Evolutionary conservation across 1,284 basidiomycete species (phyloP).

Genomic region (Coniophora puteana): DNA sequence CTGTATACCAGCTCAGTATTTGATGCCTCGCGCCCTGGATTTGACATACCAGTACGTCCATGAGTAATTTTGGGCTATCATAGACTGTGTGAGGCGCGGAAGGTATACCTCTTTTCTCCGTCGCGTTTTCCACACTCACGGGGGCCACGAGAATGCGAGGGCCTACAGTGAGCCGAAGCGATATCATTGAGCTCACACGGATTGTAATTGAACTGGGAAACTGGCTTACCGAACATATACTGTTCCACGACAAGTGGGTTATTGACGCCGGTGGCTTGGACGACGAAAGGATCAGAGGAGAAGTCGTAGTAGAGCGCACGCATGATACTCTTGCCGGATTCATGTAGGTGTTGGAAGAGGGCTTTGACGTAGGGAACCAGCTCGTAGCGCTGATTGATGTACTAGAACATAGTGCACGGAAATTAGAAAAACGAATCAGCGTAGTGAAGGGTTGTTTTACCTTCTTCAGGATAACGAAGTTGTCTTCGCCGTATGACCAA

Average conservation of each 20-base stretch:
- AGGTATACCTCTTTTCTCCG: constrained; percentile 34
- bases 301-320: constrained; percentile 36
- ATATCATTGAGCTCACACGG: too few relatives aligned
- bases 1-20: constrained; percentile 15
- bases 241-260: constrained; percentile 32
- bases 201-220: too few relatives aligned
- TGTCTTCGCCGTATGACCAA: constrained; percentile 38
- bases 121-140: constrained; percentile 29
- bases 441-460: too few relatives aligned
- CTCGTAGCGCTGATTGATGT: constrained; percentile 36
- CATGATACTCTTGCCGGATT: constrained; percentile 30
- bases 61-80: too few relatives aligned
- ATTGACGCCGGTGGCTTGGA: constrained; percentile 26
- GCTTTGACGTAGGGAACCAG: constrained; percentile 33
- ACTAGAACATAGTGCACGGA: constrained; percentile 28
- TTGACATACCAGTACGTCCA: constrained; percentile 35
- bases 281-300: constrained; percentile 27
- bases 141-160: constrained; percentile 33
- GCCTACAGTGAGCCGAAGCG: constrained; percentile 17
- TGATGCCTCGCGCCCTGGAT: background rate
- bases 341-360: too few relatives aligned
- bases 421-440: too few relatives aligned
- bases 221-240: constrained; percentile 40
- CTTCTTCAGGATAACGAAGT: too few relatives aligned
- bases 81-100: constrained; percentile 24